Evolutionary conservation across 768 basidiomycete species (phyloP).

Genomic region (Boletus sensibilis): DNA sequence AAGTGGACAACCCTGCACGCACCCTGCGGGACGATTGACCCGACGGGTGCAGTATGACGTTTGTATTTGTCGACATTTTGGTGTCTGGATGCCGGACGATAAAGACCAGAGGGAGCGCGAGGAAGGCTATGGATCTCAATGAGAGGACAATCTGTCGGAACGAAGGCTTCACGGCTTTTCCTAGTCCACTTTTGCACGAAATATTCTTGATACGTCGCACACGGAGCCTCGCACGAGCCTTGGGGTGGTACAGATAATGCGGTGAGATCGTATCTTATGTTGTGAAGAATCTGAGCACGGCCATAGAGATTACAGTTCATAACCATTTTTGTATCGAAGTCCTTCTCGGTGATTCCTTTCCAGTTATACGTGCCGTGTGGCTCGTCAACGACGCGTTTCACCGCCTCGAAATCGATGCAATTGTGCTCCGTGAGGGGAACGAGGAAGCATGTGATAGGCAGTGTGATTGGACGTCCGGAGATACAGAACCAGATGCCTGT

Average conservation of each 20-base stretch:
- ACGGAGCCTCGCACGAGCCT: slow-evolving; percentile 49
- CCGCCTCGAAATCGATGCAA: slow-evolving; percentile 57
- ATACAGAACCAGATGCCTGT: slow-evolving; percentile 61
- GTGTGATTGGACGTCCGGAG: slow-evolving; percentile 53
- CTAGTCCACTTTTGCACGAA: slow-evolving; percentile 55
- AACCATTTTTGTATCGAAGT: slow-evolving; percentile 52
- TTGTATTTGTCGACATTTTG: slow-evolving; percentile 29
- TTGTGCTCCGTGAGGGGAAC: slow-evolving; percentile 55
- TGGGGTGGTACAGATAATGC: slow-evolving; percentile 56
- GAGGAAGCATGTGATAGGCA: slow-evolving; percentile 58
- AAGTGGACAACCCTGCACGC: slow-evolving; percentile 58
- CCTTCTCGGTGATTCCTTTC: slow-evolving; percentile 47
- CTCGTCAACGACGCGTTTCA: slow-evolving; percentile 48
- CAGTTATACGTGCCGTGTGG: slow-evolving; percentile 57
- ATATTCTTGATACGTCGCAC: slow-evolving; percentile 57
- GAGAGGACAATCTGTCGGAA: slow-evolving; percentile 60
- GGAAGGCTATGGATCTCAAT: slow-evolving; percentile 51
- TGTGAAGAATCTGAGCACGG: slow-evolving; percentile 52
- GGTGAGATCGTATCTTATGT: slow-evolving; percentile 63
- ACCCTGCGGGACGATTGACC: slow-evolving; percentile 40
- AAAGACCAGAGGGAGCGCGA: slow-evolving; percentile 42
- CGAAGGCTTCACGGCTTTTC: slow-evolving; percentile 40
- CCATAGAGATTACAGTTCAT: slow-evolving; percentile 56
- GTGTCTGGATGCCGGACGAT: slow-evolving; percentile 32
- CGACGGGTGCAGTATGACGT: slow-evolving; percentile 24